Evolutionary conservation across 495 filamentous ascomycete species (phyloP).

Genomic region (Podospora pseudopauciseta): DNA sequence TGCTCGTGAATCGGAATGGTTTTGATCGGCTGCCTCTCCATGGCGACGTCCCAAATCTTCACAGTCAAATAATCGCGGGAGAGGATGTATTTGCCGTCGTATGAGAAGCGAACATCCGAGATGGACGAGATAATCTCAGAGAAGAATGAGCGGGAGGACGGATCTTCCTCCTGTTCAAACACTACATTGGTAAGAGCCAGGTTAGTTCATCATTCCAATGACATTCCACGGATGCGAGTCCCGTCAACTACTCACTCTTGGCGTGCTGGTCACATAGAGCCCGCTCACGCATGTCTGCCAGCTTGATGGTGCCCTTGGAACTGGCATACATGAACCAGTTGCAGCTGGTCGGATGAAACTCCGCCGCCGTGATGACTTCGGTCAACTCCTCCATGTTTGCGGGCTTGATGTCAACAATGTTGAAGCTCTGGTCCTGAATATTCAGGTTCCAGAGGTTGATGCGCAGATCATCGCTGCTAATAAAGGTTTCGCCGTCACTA

Average conservation of each 20-base stretch:
- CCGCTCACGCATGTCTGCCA: constrained; percentile 96
- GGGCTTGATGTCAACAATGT: constrained; percentile 99
- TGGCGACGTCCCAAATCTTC: constrained; percentile 99
- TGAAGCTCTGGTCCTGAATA: constrained; percentile 99
- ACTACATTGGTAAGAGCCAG: constrained; percentile 48
- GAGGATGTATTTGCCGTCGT: constrained; percentile 93
- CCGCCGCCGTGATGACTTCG: constrained; percentile 96
- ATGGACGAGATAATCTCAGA: constrained; percentile 99
- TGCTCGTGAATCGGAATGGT: constrained; percentile 99
- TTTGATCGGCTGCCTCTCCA: constrained; percentile 95
- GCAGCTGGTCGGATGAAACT: constrained; percentile 95
- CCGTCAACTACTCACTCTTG: constrained; percentile 63
- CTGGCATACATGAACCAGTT: constrained; percentile 99
- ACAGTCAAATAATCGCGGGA: constrained; percentile 97
- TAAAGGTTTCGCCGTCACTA: constrained; percentile 98
- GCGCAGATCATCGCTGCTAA: constrained; percentile 94
- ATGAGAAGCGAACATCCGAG: constrained; percentile 95
- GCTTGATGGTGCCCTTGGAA: constrained; percentile 97
- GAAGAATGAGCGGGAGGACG: constrained; percentile 97
- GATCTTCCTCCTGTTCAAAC: constrained; percentile 99
- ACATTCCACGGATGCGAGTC: not conserved
- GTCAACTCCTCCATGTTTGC: constrained; percentile 99
- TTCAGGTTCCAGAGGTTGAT: constrained; percentile 99
- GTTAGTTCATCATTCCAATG: not conserved
- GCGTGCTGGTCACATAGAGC: constrained; percentile 93